Base-by-base conservation (phyloP, 164 flowering plant genomes). In the Paratinospora sagittata region DNA sequence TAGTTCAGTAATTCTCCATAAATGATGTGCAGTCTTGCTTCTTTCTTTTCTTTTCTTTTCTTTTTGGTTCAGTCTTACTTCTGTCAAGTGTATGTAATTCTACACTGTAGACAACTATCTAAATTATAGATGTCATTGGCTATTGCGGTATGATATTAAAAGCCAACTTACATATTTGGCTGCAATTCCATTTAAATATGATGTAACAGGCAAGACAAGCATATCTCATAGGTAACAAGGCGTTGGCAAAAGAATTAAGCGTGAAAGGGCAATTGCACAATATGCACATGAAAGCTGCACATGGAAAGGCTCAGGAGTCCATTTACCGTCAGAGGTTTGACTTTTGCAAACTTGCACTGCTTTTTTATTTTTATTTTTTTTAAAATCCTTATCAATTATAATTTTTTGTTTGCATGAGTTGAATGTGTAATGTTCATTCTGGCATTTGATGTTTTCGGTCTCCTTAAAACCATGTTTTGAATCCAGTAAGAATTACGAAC, bases 241-340 rank as follows among this genome's bases (percentile, higher is more conserved):
- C 93, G 70, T 78, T 96, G 43, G 98, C 99, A 26, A 96, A 96
- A 79, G 98, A 96, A 69, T 77, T 96, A 75, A 93, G 97, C 74
- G 78, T 81, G 26, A 90, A 91, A 81, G 99, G 99, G 58, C 97
- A 91, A 74, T 68, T 90, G 80, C 93, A 91, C 75, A 89, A 87
- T 80, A 81, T 90, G 89, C 93, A 87, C 61, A 96, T 96, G 98
- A 91, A 93, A 83, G 97, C 85, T 58, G 98, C 99, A 63, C 99
- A 96, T 84, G 95, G 80, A 68, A 91, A 91, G 74, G 99, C 99
- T 63, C 96, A 89, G 69, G 98, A 96, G 45, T 82, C 98, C 70
- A 96, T 95, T 69, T 96, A 84, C 75, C 90, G 87, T n/a, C 94
- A 88, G 76, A 96, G 99, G 98, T 96, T 79, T 84, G 84, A 30